Evolutionary conservation across 1,139 yeast genomes (phyloP).

Genomic region (Lodderomyces orthopsilosis): DNA sequence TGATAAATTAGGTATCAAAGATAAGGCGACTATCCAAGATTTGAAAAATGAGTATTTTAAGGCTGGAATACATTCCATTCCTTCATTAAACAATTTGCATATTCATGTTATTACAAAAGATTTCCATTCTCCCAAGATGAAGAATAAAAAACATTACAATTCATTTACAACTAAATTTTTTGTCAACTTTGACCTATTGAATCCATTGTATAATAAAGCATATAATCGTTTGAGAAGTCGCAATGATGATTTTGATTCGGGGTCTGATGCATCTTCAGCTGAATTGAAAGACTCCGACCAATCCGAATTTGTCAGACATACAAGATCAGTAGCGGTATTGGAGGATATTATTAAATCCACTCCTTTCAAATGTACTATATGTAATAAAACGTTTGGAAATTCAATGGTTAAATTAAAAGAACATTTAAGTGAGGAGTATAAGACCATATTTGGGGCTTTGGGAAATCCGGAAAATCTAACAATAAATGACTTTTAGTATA

Average conservation of each 20-base stretch:
- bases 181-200: conserved; percentile 42
- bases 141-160: conserved; percentile 66
- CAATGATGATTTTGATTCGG: conserved; percentile 8
- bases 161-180: conserved; percentile 69
- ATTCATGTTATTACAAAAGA: conserved; percentile 72
- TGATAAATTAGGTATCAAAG: conserved; percentile 13
- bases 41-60: conserved; percentile 40
- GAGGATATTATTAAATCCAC: conserved; percentile 29
- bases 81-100: conserved; percentile 68
- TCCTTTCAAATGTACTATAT: conserved; percentile 50
- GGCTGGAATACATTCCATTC: conserved; percentile 69
- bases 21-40: conserved; percentile 14
- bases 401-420: conserved; percentile 46
- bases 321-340: conserved; percentile 17
- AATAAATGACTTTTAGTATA: conserved; percentile 1
- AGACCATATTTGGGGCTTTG: conserved; percentile 13
- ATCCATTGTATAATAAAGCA: conserved; percentile 13
- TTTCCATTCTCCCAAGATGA: conserved; percentile 51
- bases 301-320: conserved; percentile 9
- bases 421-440: conserved; percentile 48
- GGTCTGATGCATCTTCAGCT: conserved; percentile 6
- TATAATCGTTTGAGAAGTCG: conserved; percentile 7
- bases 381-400: conserved; percentile 45
- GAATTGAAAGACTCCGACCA: conserved; percentile 8
- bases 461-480: conserved; percentile 4